Conservation (phyloP, 805 yeast species). For the Metschnikowia sp. region DNA sequence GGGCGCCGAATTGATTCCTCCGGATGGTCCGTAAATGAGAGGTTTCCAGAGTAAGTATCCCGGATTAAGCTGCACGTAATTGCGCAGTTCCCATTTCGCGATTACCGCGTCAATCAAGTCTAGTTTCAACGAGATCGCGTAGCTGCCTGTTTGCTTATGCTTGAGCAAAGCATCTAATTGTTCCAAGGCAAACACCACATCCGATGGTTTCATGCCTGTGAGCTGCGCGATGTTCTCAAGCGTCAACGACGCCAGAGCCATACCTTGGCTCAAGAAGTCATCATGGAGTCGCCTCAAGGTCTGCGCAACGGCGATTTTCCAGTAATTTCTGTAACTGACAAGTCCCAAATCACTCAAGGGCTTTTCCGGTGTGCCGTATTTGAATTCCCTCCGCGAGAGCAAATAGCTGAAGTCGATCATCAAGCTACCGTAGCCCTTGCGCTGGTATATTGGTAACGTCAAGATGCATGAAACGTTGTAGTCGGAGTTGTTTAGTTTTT, state of each 20-base stretch:
- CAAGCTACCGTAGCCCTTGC: slow-evolving; percentile 86
- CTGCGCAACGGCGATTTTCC: slow-evolving; percentile 67
- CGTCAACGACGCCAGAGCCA: slow-evolving; percentile 32
- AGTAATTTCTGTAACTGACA: slow-evolving; percentile 79
- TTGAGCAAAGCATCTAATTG: slow-evolving; percentile 59
- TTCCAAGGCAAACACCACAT: slow-evolving; percentile 84
- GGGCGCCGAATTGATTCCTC: slow-evolving; percentile 71
- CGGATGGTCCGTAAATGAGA: slow-evolving; percentile 78
- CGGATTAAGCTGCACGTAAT: slow-evolving; percentile 50
- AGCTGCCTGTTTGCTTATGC: slow-evolving; percentile 42
- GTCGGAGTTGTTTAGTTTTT: slow-evolving; percentile 66
- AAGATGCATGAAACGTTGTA: slow-evolving; percentile 89
- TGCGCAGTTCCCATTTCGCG: slow-evolving; percentile 51
- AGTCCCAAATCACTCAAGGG: slow-evolving; percentile 87
- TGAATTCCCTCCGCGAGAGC: slow-evolving; percentile 68
- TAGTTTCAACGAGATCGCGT: slow-evolving; percentile 53
- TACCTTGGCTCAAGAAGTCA: slow-evolving; percentile 12
- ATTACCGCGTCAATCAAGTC: slow-evolving; percentile 41
- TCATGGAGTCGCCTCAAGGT: slow-evolving; percentile 32
- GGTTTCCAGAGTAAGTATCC: slow-evolving; percentile 73
- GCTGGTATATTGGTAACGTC: slow-evolving; percentile 82
- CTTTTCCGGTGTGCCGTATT: slow-evolving; percentile 91
- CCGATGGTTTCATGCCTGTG: slow-evolving; percentile 86
- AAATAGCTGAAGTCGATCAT: slow-evolving; percentile 87
- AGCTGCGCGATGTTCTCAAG: slow-evolving; percentile 59